Evolutionary conservation across 2,329 filamentous ascomycete species (phyloP), one percentile per base, ranked within the genome.

Genomic region (Ophiostoma perfectum): DNA sequence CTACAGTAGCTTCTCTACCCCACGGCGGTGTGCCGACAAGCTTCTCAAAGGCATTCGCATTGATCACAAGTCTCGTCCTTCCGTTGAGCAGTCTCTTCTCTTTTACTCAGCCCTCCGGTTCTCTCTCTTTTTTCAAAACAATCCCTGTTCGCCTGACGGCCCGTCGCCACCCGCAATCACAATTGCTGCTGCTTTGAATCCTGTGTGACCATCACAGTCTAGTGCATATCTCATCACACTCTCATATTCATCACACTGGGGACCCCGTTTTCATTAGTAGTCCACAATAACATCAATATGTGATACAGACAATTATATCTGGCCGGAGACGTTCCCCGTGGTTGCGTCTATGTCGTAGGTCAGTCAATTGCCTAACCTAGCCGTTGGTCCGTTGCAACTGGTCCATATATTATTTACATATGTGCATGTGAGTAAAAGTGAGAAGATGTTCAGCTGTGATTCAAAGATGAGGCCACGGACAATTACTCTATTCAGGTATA

Each of bases 1-100:
- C 9, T 36, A 55, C 7, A n/a, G 47, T 55, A 14, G 49, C 49
- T n/a, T 27, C 49, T 55, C 18, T 55, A 55, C 49, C 49, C 27
- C 55, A 60, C 27, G 27, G 55, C 55, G 55, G 55, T 60, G 55
- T 60, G 55, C 36, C 55, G 27, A 16, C 55, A 60, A 60, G 55
- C 27, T 60, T 60, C 27, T 39, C 7, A 55, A 55, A 11, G 49
- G 55, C 55, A 60, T 39, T 60, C 11, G 38, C 27, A 27, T 38
- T 38, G 55, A 36, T 58, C 27, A 7, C 42, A 12, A 6, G 42
- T 44, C 42, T 8, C 42, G 11, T 44, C 42, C 42, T 12, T 44
- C 42, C 7, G 42, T 44, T 6, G 42, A 27, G 27, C 27, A 27
- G 27, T 27, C 27, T 27, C 27, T 27, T 27, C 27, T 1, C 27